Percentiles rank a stretch among this genome's conserved stretches.
Evolutionary conservation across 2,329 filamentous ascomycete species (phyloP).

Genomic region (Penicillium sp.): DNA sequence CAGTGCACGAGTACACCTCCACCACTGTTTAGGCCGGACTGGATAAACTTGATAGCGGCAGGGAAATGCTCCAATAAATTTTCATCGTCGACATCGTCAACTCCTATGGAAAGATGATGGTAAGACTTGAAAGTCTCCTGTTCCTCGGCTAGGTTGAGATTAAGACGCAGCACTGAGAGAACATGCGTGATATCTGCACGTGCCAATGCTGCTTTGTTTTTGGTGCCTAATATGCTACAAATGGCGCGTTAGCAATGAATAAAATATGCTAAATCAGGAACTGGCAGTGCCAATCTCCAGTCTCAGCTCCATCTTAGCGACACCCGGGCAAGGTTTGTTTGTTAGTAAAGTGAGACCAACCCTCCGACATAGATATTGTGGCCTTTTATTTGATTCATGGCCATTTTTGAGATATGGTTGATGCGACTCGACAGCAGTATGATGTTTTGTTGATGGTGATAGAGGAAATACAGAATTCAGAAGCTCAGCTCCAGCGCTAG

Average conservation of each 20-base stretch:
- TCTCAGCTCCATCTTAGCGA: neutral
- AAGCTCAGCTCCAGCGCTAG: neutral
- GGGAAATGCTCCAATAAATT: conserved; percentile 81
- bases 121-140: conserved; percentile 59
- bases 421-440: neutral
- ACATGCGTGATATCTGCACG: conserved; percentile 82
- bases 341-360: conserved; percentile 46
- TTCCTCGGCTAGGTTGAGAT: conserved; percentile 56
- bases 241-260: conserved; percentile 8
- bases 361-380: conserved; percentile 75
- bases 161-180: conserved; percentile 72
- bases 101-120: conserved; percentile 73
- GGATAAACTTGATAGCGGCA: conserved; percentile 76
- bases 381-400: conserved; percentile 65
- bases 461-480: neutral
- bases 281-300: neutral
- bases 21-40: conserved; percentile 64
- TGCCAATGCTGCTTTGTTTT: conserved; percentile 66
- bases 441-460: neutral
- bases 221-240: conserved; percentile 72
- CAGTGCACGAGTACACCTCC: conserved; percentile 66
- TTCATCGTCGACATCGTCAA: conserved; percentile 88
- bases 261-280: neutral
- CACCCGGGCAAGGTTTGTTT: neutral
- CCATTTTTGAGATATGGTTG: conserved; percentile 24